These are phyloP conservation scores for Dichotomopilus funicola DNA, from an alignment of 2,329 filamentous ascomycete species.

Conservation along the genomic window DNA sequence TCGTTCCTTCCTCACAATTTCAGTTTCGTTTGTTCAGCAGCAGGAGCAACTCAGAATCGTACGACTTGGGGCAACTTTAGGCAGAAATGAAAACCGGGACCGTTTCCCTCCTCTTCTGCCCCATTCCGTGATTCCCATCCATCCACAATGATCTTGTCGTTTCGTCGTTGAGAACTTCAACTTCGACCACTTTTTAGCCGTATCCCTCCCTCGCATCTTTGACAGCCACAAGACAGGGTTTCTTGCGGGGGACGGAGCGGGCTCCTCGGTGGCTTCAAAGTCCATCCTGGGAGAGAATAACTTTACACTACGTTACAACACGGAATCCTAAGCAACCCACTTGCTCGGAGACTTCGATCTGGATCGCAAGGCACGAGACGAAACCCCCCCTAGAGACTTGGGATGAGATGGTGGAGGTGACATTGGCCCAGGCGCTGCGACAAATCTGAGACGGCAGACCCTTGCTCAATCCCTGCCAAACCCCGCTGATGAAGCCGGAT, in stretches of 20 bases:
- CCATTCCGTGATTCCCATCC: too few species aligned
- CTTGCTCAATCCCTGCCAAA: conserved; percentile 24
- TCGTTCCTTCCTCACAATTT: background rate
- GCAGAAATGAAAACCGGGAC: too few species aligned
- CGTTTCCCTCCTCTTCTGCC: too few species aligned
- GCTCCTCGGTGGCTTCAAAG: background rate
- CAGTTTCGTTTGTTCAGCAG: background rate
- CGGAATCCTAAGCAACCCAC: background rate
- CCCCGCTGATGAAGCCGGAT: conserved; percentile 21
- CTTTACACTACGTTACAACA: background rate
- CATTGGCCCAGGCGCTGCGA: conserved; percentile 31
- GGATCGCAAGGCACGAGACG: conserved; percentile 11
- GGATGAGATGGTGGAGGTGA: conserved; percentile 11
- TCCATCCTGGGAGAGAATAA: background rate
- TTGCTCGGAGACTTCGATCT: conserved; percentile 16
- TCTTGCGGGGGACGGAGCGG: too few species aligned
- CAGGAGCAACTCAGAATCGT: background rate
- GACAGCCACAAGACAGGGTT: background rate
- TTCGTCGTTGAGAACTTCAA: too few species aligned
- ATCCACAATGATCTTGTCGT: too few species aligned
- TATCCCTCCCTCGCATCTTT: background rate
- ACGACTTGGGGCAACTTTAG: too few species aligned
- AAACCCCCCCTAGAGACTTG: background rate
- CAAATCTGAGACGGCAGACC: conserved; percentile 37
- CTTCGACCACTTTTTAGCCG: too few species aligned